A percentile compares a stretch with the other conserved stretches of the same genome.
phyloP scores from a whole-genome alignment of 345 rosid species.

The Acer campestre region DNA sequence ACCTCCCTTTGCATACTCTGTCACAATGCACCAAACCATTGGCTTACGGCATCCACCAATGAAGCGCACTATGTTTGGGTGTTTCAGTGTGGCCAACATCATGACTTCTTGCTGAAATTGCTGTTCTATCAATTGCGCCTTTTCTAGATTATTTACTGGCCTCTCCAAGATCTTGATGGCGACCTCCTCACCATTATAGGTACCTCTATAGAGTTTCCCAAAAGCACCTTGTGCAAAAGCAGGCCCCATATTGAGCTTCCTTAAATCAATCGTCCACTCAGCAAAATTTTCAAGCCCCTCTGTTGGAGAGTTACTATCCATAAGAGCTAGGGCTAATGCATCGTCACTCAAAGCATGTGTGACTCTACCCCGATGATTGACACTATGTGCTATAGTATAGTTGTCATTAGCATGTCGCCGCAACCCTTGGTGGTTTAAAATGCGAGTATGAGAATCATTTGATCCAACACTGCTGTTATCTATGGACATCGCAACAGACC shows the following conservation, averaged over 20 bases:
- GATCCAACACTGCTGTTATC: conserved; percentile 51
- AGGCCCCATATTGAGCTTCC: conserved; percentile 46
- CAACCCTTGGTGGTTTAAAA: conserved; percentile 48
- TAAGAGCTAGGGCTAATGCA: conserved; percentile 43
- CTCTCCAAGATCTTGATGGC: conserved; percentile 56
- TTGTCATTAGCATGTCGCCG: conserved; percentile 37
- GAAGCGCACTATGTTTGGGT: conserved; percentile 46
- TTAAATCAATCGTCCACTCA: conserved; percentile 46
- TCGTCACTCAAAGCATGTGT: conserved; percentile 42
- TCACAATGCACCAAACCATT: conserved; percentile 53
- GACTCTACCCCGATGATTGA: conserved; percentile 36
- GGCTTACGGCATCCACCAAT: conserved; percentile 50
- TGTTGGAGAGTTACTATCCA: conserved; percentile 38
- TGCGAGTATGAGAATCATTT: conserved; percentile 47
- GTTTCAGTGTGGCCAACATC: conserved; percentile 46
- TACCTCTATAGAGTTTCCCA: conserved; percentile 52
- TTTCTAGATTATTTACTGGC: conserved; percentile 42
- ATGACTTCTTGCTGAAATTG: conserved; percentile 52
- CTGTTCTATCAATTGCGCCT: conserved; percentile 43
- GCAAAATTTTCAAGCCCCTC: conserved; percentile 39
- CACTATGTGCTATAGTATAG: conserved; percentile 36
- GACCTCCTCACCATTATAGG: conserved; percentile 47
- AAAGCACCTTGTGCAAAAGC: conserved; percentile 54
- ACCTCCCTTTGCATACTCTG: conserved; percentile 52
- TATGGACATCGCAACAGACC: conserved; percentile 48